Evolutionary conservation across 1,284 basidiomycete species (phyloP).

Genomic region (Dichomitus squalens): DNA sequence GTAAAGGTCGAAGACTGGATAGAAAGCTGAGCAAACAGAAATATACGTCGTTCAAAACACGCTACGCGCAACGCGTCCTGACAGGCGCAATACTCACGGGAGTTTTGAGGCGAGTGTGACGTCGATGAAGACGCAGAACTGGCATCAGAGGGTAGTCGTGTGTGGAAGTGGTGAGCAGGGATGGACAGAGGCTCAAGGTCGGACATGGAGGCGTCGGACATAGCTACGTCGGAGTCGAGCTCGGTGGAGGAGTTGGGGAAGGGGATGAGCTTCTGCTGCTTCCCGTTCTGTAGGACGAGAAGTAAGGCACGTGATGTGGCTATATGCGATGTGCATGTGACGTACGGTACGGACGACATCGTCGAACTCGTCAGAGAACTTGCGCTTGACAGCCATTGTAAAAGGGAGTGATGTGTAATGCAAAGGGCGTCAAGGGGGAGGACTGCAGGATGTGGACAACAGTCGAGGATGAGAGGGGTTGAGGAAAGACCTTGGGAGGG

Average conservation of each 20-base stretch:
- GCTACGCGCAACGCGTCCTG: constrained; percentile 1
- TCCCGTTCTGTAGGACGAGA: constrained; percentile 45
- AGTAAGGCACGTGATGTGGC: constrained; percentile 27
- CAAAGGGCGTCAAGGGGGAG: constrained; percentile 7
- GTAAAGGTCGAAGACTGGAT: constrained; percentile 65
- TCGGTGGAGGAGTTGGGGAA: constrained; percentile 59
- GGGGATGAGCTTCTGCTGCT: constrained; percentile 72
- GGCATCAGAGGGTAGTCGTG: constrained; percentile 66
- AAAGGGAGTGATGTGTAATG: constrained; percentile 3
- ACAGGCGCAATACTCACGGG: constrained; percentile 34
- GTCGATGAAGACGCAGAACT: constrained; percentile 59
- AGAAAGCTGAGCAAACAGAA: constrained; percentile 45
- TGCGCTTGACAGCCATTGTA: constrained; percentile 71
- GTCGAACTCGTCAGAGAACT: constrained; percentile 62
- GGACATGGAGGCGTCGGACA: constrained; percentile 58
- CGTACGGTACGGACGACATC: constrained; percentile 45
- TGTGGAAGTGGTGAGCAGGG: constrained; percentile 55
- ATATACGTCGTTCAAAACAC: constrained; percentile 6
- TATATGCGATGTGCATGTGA: constrained; percentile 22
- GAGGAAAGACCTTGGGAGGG: constrained; percentile 26
- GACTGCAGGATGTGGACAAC: neutral
- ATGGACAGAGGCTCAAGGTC: constrained; percentile 57
- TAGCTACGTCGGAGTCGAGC: constrained; percentile 63
- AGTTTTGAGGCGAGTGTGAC: constrained; percentile 40
- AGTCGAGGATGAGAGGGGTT: constrained; percentile 24